Conservation (phyloP, 169 alveolate genomes). For the Plasmodium gaboni region DNA sequence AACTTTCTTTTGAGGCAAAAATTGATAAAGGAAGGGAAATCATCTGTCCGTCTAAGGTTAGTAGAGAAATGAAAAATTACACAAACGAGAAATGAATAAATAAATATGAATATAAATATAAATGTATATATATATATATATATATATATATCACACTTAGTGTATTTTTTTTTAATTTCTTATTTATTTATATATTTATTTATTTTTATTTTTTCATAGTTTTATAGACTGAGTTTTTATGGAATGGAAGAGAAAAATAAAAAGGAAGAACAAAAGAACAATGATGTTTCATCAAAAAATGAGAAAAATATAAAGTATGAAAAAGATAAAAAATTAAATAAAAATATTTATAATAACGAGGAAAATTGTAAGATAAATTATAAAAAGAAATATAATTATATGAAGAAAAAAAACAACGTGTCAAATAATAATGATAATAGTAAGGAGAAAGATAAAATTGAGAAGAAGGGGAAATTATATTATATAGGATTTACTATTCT, state of each 20-base stretch:
- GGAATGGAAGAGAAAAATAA: slow-evolving; percentile 26
- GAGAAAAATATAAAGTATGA: background rate
- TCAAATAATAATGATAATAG: background rate
- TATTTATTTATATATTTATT: background rate
- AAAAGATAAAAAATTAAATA: background rate
- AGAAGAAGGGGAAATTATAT: slow-evolving; percentile 21
- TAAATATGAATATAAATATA: background rate
- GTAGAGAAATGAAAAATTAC: background rate
- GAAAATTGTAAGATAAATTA: background rate
- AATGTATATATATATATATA: background rate
- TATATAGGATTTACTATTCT: slow-evolving; percentile 59
- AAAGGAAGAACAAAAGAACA: background rate
- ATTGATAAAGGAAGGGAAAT: slow-evolving; percentile 14
- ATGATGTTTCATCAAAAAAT: background rate
- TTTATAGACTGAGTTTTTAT: slow-evolving; percentile 60
- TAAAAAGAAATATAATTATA: background rate
- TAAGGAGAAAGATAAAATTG: background rate
- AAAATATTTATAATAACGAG: background rate
- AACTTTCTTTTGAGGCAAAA: slow-evolving; percentile 23
- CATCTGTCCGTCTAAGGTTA: slow-evolving; percentile 31
- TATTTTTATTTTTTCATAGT: slow-evolving; percentile 9
- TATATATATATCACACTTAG: background rate
- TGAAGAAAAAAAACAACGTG: too few species aligned
- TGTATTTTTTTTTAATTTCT: background rate
- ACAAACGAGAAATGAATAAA: too few species aligned